phyloP scores from a whole-genome alignment of 2,329 filamentous ascomycete species.

The Trichoderma sp. region DNA sequence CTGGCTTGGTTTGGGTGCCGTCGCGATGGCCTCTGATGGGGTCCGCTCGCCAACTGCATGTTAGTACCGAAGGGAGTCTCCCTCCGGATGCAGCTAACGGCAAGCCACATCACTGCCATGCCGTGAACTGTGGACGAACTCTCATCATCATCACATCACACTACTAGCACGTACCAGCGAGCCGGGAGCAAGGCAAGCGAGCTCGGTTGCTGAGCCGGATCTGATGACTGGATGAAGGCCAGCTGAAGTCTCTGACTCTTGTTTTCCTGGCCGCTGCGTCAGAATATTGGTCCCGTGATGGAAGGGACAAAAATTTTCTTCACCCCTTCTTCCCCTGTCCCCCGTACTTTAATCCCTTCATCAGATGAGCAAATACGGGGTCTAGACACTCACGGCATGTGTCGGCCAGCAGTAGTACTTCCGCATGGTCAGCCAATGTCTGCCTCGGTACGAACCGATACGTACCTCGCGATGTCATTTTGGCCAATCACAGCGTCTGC shows the following conservation, averaged over 20 bases:
- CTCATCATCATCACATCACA: background rate
- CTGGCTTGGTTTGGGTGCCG: background rate
- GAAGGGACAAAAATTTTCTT: background rate
- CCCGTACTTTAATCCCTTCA: slow-evolving; percentile 15
- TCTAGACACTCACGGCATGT: slow-evolving; percentile 5
- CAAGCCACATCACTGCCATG: slow-evolving; percentile 16
- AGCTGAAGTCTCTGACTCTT: background rate
- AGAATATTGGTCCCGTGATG: slow-evolving; percentile 16
- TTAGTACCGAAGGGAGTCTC: background rate
- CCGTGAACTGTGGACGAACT: background rate
- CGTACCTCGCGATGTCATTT: background rate
- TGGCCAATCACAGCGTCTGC: background rate
- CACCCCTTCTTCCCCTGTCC: slow-evolving; percentile 6
- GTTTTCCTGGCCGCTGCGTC: background rate
- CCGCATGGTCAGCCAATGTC: background rate
- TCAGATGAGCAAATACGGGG: slow-evolving; percentile 19
- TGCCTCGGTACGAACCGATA: background rate
- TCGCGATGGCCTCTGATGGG: background rate
- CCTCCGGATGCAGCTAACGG: slow-evolving; percentile 6
- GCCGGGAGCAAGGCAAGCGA: background rate
- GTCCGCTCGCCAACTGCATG: background rate
- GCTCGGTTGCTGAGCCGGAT: slow-evolving; percentile 14
- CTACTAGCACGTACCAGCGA: background rate
- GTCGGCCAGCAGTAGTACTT: background rate
- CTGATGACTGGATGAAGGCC: background rate